Evolutionary conservation across 2,329 filamentous ascomycete genomes (phyloP).

Genomic region (Zymoseptoria tritici): DNA sequence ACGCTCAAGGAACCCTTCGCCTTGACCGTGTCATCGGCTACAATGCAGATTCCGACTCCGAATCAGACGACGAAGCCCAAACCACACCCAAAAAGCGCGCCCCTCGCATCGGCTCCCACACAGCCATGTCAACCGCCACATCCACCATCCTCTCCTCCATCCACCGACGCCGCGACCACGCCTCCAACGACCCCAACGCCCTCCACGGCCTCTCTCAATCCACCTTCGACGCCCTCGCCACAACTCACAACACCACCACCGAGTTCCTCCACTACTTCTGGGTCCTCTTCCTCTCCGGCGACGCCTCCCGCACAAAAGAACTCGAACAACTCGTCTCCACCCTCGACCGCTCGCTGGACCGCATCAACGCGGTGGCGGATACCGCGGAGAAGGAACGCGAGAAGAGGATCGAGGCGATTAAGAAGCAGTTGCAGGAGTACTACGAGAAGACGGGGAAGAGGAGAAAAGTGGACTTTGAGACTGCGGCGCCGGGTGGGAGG

Average conservation of each 20-base stretch:
- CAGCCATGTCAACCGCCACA: conserved; percentile 57
- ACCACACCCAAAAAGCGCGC: conserved; percentile 35
- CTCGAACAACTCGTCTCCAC: conserved; percentile 76
- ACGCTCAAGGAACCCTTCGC: conserved; percentile 28
- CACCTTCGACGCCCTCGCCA: conserved; percentile 55
- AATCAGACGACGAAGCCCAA: conserved; percentile 46
- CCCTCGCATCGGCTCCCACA: conserved; percentile 60
- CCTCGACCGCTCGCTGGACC: conserved; percentile 64
- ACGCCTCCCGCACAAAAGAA: conserved; percentile 67
- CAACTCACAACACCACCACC: conserved; percentile 85
- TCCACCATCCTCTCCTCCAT: conserved; percentile 60
- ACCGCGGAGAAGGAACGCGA: conserved; percentile 71
- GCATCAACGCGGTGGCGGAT: conserved; percentile 72
- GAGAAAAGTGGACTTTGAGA: conserved; percentile 49
- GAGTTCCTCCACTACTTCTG: conserved; percentile 99
- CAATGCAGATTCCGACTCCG: conserved; percentile 55
- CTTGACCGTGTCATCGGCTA: conserved; percentile 61
- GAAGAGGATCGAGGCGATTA: conserved; percentile 57
- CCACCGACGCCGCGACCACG: conserved; percentile 37
- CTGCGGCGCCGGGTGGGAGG: conserved; percentile 66
- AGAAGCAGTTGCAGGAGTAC: conserved; percentile 62
- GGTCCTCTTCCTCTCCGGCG: conserved; percentile 82
- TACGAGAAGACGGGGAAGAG: conserved; percentile 68
- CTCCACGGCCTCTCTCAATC: conserved; percentile 32
- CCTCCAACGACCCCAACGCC: conserved; percentile 19